Percentiles rank a stretch among this genome's conserved stretches.
Conservation (phyloP, 257 asterid genomes). For the Scutellaria minor region DNA sequence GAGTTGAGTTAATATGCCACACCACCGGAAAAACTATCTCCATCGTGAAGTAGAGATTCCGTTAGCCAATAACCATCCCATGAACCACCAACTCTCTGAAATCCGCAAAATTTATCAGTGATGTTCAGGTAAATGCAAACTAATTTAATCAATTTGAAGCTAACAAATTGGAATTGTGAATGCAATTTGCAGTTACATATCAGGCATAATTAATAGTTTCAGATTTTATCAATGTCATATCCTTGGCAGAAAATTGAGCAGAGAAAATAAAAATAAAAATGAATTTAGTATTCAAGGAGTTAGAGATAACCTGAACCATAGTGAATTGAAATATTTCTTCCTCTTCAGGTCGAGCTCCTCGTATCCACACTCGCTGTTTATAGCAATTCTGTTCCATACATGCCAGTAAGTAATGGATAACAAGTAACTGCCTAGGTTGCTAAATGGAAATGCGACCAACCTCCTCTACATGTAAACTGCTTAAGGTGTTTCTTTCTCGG, state of each 20-base stretch:
- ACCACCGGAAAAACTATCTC: constrained; percentile 86
- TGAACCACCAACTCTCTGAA: constrained; percentile 89
- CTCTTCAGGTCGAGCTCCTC: constrained; percentile 93
- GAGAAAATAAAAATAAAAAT: not conserved
- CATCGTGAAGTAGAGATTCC: constrained; percentile 83
- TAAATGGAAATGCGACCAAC: constrained; percentile 41
- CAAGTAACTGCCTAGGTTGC: not conserved
- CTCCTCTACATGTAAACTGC: constrained; percentile 85
- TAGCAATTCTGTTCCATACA: constrained; percentile 60
- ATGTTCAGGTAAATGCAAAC: not conserved
- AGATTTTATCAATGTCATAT: constrained; percentile 15
- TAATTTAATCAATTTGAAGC: not conserved
- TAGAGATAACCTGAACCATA: constrained; percentile 72
- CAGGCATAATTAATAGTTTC: not conserved
- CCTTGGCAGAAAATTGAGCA: constrained; percentile 23
- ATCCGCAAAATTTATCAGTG: constrained; percentile 12
- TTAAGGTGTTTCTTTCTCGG: constrained; percentile 79
- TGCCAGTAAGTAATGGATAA: constrained; percentile 23
- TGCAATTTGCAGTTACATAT: not conserved
- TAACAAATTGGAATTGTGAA: not conserved
- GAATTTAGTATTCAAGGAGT: constrained; percentile 19
- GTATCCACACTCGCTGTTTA: constrained; percentile 84
- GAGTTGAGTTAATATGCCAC: constrained; percentile 55
- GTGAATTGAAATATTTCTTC: constrained; percentile 85
- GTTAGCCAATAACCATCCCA: constrained; percentile 99